Evolutionary conservation across 2,329 filamentous ascomycete species (phyloP).

Genomic region (Aspergillus sp.): DNA sequence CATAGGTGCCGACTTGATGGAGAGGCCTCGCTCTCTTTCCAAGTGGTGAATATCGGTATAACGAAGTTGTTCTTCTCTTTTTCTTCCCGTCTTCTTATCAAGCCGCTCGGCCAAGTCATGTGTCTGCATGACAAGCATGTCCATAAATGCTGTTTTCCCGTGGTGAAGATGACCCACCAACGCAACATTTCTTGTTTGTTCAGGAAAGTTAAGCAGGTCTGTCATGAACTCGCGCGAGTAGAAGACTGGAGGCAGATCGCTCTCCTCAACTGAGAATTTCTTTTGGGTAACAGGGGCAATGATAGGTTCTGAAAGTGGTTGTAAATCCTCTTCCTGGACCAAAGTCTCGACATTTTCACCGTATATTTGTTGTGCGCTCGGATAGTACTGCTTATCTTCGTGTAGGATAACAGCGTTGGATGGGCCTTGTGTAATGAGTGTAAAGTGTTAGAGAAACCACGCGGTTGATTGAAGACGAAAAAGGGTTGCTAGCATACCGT

Average conservation of each 20-base stretch:
- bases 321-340: conserved; percentile 95
- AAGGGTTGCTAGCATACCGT: conserved; percentile 55
- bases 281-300: conserved; percentile 90
- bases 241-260: conserved; percentile 82
- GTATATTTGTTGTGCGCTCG: conserved; percentile 94
- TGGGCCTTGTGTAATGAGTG: conserved; percentile 67
- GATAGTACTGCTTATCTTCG: conserved; percentile 99
- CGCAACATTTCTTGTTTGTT: conserved; percentile 90
- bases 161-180: conserved; percentile 93
- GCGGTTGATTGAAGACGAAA: background rate
- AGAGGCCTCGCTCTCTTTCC: conserved; percentile 85
- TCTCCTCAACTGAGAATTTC: conserved; percentile 93
- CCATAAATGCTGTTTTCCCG: conserved; percentile 97
- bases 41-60: conserved; percentile 92
- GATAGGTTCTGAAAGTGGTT: conserved; percentile 87
- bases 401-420: conserved; percentile 97
- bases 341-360: conserved; percentile 91
- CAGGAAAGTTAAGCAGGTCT: conserved; percentile 92
- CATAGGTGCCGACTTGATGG: conserved; percentile 93
- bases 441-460: background rate
- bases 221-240: conserved; percentile 92
- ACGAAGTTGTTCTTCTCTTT: conserved; percentile 82
- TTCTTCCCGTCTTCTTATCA: conserved; percentile 77
- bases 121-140: conserved; percentile 95
- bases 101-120: conserved; percentile 80